Percentiles rank a stretch among this genome's conserved stretches.
Evolutionary conservation across 1,139 yeast species (phyloP).

Genomic region (Yamadazyma atmosphaerica): DNA sequence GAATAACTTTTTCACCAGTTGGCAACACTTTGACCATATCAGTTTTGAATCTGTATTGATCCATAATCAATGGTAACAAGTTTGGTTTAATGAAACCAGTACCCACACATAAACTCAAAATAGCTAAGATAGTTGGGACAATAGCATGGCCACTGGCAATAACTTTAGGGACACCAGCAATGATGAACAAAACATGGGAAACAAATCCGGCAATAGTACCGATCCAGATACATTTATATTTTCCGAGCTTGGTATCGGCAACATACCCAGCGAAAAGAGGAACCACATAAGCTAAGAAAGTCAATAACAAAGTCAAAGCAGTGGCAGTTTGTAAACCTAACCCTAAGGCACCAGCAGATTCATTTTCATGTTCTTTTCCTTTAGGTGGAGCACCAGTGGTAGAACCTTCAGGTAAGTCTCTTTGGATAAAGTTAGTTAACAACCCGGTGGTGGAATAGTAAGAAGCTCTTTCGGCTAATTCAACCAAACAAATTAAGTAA

Average conservation of each 20-base stretch:
- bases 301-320: constrained; percentile 38
- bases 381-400: constrained; percentile 44
- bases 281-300: constrained; percentile 43
- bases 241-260: constrained; percentile 45
- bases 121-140: constrained; percentile 36
- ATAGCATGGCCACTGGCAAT: constrained; percentile 34
- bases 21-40: constrained; percentile 61
- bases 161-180: constrained; percentile 42
- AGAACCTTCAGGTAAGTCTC: constrained; percentile 52
- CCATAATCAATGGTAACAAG: constrained; percentile 52
- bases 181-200: constrained; percentile 38
- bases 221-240: constrained; percentile 41
- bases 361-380: constrained; percentile 23
- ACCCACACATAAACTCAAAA: constrained; percentile 40
- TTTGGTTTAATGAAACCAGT: constrained; percentile 55
- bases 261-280: constrained; percentile 47
- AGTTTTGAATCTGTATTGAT: constrained; percentile 50
- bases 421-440: constrained; percentile 44
- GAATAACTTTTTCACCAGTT: constrained; percentile 65
- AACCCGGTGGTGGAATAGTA: constrained; percentile 45
- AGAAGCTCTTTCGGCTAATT: constrained; percentile 49
- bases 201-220: constrained; percentile 41
- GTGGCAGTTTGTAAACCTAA: constrained; percentile 41
- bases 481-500: constrained; percentile 42
- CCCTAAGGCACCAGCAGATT: constrained; percentile 43